Percentiles rank a stretch among this genome's conserved stretches.
These are phyloP conservation scores for Sorghum bicolor DNA, from an alignment of 176 grass and related monocot species.

Conservation along the genomic window DNA sequence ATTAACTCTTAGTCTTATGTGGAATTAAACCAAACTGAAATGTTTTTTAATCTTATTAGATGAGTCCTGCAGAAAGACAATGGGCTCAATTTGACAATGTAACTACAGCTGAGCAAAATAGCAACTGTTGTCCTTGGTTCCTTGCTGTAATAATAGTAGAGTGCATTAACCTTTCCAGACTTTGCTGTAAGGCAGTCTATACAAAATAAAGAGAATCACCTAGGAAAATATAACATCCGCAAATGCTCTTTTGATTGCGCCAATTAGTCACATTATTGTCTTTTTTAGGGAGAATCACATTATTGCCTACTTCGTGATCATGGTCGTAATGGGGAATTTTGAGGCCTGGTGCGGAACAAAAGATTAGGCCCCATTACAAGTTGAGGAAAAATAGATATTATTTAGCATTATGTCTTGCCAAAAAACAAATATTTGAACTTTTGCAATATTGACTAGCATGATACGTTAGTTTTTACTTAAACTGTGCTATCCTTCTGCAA, in stretches of 20 bases:
- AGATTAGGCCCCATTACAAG: too few relatives aligned
- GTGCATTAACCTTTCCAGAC: not conserved
- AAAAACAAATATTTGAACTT: not conserved
- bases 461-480: not conserved
- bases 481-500: not conserved
- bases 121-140: not conserved
- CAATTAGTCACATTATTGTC: too few relatives aligned
- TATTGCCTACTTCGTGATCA: not conserved
- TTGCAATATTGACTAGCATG: not conserved
- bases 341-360: not conserved
- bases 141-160: not conserved
- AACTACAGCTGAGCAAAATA: not conserved
- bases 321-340: not conserved
- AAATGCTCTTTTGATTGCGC: not conserved
- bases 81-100: not conserved
- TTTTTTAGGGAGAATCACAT: too few relatives aligned
- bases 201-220: not conserved
- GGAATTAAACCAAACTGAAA: not conserved
- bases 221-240: not conserved
- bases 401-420: not conserved
- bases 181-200: not conserved
- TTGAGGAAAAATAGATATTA: too few relatives aligned
- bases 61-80: not conserved
- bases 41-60: not conserved
- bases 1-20: not conserved